These are phyloP conservation scores for Helichrysum umbraculigerum DNA, from an alignment of 129 eudicot species.

Conservation along the genomic window DNA sequence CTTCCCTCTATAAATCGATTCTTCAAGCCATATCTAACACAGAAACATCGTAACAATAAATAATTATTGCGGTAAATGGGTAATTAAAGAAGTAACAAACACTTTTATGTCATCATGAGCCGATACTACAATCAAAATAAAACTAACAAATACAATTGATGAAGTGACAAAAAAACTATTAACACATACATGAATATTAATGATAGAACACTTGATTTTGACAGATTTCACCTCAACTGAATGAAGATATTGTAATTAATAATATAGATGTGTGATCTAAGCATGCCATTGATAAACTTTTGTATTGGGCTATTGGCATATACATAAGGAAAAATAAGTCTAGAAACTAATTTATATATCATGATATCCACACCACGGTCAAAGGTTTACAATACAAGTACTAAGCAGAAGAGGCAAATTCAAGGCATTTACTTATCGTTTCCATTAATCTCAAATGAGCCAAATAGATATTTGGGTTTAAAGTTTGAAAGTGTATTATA, in stretches of 20 bases:
- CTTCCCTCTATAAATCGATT: constrained; percentile 3
- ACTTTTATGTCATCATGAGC: constrained; percentile 2
- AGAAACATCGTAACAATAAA: constrained; percentile 6
- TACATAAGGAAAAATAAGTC: background rate
- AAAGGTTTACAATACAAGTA: background rate
- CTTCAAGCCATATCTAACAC: constrained; percentile 29
- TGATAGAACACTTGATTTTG: background rate
- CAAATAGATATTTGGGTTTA: no score
- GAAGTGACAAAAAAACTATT: no score
- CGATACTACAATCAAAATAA: background rate
- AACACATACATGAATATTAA: no score
- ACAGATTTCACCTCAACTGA: background rate
- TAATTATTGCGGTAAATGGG: no score
- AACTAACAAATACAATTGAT: no score
- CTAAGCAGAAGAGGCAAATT: no score
- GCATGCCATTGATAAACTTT: background rate
- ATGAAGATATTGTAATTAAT: background rate
- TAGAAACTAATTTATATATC: background rate
- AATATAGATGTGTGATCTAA: constrained; percentile 8
- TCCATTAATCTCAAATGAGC: background rate
- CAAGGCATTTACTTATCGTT: constrained; percentile 13
- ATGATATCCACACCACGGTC: background rate
- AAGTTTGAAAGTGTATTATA: no score
- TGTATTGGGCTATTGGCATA: background rate
- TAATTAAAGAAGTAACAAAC: background rate